Base-by-base conservation (phyloP, 108 stramenopile genomes). In the Bacterosira constricta region DNA sequence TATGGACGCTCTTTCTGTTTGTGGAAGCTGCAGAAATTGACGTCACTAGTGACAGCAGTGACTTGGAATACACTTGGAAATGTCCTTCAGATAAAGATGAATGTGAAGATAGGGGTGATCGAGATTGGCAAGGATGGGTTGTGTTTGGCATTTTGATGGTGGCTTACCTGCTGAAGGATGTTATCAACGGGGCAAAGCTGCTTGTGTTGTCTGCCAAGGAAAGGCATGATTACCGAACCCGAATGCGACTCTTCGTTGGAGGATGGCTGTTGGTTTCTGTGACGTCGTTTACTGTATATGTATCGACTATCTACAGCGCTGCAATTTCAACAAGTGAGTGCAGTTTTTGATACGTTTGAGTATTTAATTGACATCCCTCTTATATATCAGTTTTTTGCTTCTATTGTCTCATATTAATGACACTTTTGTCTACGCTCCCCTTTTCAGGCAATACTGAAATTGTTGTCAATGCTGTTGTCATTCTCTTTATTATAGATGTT, bases 381-480 rank as follows among this genome's bases (percentile, higher is more conserved):
- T 4, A 15, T n/a, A 15, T 45, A 18, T 2, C n/a, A 3, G 3
- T 18, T 45, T 3, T 9, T 4, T 3, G 5, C 20, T 4, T 45
- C 20, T 45, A 15, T 45, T 45, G 3, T 7, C 44, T 7, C 44
- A 9, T n/a, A n/a, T n/a, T n/a, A n/a, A n/a, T n/a, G n/a, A n/a
- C n/a, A n/a, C n/a, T n/a, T n/a, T n/a, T n/a, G n/a, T n/a, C n/a
- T n/a, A n/a, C n/a, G n/a, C n/a, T n/a, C n/a, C n/a, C n/a, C n/a
- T n/a, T n/a, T n/a, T 30, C 37, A 17, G 49, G 59, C 13, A 53
- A 71, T 26, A 32, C 70, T 31, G 70, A 71, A 13, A 21, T 71
- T 12, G 60, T 71, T 15, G 35, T 39, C n/a, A 71, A 71, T 55
- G 58, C 60, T 39, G 70, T 71, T 11, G 62, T 71, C n/a, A 21